phyloP scores from a whole-genome alignment of 1,284 basidiomycete species.

The Fomitopsis schrenkii region DNA sequence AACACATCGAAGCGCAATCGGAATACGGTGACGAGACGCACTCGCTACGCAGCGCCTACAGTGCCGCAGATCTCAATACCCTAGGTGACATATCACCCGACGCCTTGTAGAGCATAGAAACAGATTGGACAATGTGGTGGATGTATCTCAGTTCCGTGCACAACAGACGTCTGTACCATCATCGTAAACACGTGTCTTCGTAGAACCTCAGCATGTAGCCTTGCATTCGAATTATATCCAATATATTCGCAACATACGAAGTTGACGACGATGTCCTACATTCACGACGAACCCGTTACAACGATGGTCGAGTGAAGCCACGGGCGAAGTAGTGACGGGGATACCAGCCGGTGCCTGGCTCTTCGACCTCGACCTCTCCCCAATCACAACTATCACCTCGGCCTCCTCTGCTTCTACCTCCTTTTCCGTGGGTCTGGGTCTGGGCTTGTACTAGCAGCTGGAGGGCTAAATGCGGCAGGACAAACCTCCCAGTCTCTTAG shows the following conservation, averaged over 20 bases:
- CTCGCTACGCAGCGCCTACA: conserved; percentile 59
- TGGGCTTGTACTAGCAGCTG: no score
- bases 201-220: background rate
- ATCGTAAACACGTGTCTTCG: background rate
- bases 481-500: no score
- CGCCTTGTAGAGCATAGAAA: conserved; percentile 32
- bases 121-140: background rate
- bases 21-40: conserved; percentile 66
- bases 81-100: conserved; percentile 77
- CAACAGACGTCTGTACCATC: background rate
- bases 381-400: no score
- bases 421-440: no score
- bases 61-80: conserved; percentile 54
- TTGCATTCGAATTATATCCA: background rate
- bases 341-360: no score
- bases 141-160: background rate
- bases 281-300: no score
- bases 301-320: no score
- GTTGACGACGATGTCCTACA: no score
- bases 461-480: no score
- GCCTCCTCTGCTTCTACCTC: no score
- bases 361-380: no score
- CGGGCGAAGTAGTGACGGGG: no score
- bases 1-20: conserved; percentile 66
- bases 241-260: background rate